Evolutionary conservation across 2,329 filamentous ascomycete genomes (phyloP), one percentile per base, ranked within the genome.

Genomic region (Amphichorda felina): DNA sequence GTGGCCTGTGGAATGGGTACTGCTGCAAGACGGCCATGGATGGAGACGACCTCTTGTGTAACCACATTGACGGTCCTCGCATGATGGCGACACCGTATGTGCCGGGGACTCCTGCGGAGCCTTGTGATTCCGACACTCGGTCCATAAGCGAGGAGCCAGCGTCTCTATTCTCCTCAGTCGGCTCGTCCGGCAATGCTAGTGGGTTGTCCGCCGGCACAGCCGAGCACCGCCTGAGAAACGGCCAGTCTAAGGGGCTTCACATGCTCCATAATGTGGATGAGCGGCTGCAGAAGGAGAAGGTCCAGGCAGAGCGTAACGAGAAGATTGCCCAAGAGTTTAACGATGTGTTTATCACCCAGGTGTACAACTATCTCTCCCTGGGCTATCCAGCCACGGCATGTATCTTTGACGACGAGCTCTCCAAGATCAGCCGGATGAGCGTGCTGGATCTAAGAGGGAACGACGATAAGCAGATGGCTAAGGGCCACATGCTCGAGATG

Each of bases 351-450:
- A 76, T 95, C 38, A 94, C 88, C 0, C 89, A 96, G 57, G 88
- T 96, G 7, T 96, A 93, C 68, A 95, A 96, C 56, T 96, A 96
- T 56, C 69, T 96, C 13, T 94, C 86, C 0, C 70, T 96, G 5
- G 89, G 89, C 5, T 95, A 95, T 55, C 88, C 89, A 3, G 79
- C 84, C 24, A 76, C 87, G 49, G 89, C 88, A 9, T 75, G 81
- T 16, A 71, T 75, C 26, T 96, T 84, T 50, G 89, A 96, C 50
- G 72, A 79, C 9, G 89, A 96, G 61, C 66, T 96, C 15, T 75
- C 79, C 45, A 85, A 82, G 52, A 93, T 95, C 38, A 82, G 79
- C 22, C 68, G 71, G 8, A 76, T 94, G 6, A 53, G 72, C 1
- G 51, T 89, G 7, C 63, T 69, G 3, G 80, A 88, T 37, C 68